These are phyloP conservation scores for Aechmea fasciata DNA, from an alignment of 176 grass and related monocot species.

Conservation along the genomic window DNA sequence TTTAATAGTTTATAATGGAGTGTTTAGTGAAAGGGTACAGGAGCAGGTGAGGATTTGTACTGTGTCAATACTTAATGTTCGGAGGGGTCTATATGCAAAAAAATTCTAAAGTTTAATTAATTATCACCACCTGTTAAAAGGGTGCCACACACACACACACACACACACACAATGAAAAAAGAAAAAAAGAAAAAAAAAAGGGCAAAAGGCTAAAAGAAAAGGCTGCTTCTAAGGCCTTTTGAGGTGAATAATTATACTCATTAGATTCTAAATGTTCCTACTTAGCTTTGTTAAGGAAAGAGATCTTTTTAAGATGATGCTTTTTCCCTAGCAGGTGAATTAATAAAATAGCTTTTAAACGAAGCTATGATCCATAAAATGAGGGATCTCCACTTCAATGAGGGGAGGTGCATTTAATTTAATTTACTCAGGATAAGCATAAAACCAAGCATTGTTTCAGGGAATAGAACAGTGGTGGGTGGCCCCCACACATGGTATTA, in stretches of 20 bases:
- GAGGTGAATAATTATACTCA: slow-evolving; percentile 19
- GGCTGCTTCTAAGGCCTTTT: slow-evolving; percentile 24
- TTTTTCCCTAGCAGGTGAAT: slow-evolving; percentile 17
- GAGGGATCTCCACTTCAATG: slow-evolving; percentile 31
- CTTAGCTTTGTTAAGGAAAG: slow-evolving; percentile 22
- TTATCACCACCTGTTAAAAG: too few relatives aligned
- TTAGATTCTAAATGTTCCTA: slow-evolving; percentile 62
- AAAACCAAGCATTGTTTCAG: too few relatives aligned
- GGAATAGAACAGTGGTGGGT: too few relatives aligned
- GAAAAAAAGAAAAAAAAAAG: neutral
- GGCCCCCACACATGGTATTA: too few relatives aligned
- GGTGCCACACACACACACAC: too few relatives aligned
- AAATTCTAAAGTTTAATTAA: too few relatives aligned
- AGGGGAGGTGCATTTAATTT: slow-evolving; percentile 22
- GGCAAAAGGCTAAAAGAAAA: slow-evolving; percentile 34
- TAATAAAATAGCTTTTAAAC: slow-evolving; percentile 6
- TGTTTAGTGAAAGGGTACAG: too few relatives aligned
- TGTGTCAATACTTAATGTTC: too few relatives aligned
- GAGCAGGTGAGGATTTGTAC: too few relatives aligned
- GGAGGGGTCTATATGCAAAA: too few relatives aligned
- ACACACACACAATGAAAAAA: too few relatives aligned
- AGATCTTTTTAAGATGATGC: slow-evolving; percentile 37
- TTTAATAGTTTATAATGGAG: too few relatives aligned
- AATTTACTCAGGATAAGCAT: slow-evolving; percentile 17
- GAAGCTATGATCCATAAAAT: slow-evolving; percentile 39